phyloP scores from a whole-genome alignment of 805 yeast species.

The Metschnikowia matae region DNA sequence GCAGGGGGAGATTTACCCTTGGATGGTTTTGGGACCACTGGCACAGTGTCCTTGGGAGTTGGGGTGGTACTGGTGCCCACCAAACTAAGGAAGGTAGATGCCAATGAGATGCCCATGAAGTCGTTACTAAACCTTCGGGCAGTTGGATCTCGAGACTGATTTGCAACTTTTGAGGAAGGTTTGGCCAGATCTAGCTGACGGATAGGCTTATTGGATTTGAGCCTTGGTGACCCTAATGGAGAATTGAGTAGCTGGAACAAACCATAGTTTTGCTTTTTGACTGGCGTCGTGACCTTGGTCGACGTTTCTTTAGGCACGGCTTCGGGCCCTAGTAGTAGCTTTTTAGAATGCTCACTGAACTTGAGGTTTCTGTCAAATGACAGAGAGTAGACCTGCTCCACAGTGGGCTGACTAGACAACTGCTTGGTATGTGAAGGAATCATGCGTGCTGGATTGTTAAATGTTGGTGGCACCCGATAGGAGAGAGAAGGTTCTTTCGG shows the following conservation, averaged over 20 bases:
- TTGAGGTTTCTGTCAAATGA: conserved; percentile 10
- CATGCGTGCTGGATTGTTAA: conserved; percentile 36
- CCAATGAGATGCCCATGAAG: conserved; percentile 24
- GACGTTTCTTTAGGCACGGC: not conserved
- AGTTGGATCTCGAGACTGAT: not conserved
- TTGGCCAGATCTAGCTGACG: not conserved
- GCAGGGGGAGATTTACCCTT: conserved; percentile 15
- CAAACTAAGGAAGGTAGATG: conserved; percentile 26
- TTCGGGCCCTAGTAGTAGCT: conserved; percentile 11
- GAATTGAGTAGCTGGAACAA: conserved; percentile 20
- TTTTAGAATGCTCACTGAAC: conserved; percentile 16
- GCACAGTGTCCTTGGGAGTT: not conserved
- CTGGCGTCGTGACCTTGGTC: conserved; percentile 8
- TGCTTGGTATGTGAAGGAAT: conserved; percentile 14
- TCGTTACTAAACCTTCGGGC: conserved; percentile 20
- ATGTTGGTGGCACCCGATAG: conserved; percentile 16
- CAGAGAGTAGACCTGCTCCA: conserved; percentile 27
- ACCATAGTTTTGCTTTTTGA: conserved; percentile 16
- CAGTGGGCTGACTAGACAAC: conserved; percentile 22
- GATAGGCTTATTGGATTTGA: not conserved
- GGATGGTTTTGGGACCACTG: not conserved
- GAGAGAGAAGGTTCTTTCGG: not conserved
- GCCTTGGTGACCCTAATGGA: conserved; percentile 19
- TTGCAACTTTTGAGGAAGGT: not conserved
- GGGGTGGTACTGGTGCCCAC: conserved; percentile 15